Evolutionary conservation across 2,329 filamentous ascomycete genomes (phyloP), one percentile per base, ranked within the genome.

Genomic region (Penicillium sp.): DNA sequence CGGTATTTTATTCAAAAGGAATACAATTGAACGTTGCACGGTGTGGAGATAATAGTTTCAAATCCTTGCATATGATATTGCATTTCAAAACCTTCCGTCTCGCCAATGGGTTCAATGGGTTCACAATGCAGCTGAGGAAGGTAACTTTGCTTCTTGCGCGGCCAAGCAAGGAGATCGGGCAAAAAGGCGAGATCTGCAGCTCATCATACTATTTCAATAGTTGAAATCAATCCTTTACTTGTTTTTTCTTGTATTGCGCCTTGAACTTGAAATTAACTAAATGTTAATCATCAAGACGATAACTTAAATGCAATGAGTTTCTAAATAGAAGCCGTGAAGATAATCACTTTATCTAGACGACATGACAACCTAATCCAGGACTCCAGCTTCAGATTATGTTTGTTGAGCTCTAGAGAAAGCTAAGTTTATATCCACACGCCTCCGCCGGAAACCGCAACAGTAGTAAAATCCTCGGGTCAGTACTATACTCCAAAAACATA

Each of bases 401-500:
- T 40, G 9, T 15, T 18, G 25, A 29, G 3, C n/a, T 45, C 25
- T 44, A 29, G 20, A 45, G 15, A 27, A n/a, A 27, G 9, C 25
- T 18, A 2, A 47, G 44, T 22, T 49, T 25, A 62, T 70, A 67
- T 15, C 68, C 68, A 53, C 66, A 69, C 5, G 63, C 57, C 15
- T 49, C 48, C 2, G 66, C 67, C 1, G 69, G 65, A 42, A 65
- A 65, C 6, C 56, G 53, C 23, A 72, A 47, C 22, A 69, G 54
- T 15, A 59, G 51, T 15, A 53, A 51, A 11, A 71, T 55, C 42
- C 56, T 53, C 1, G 60, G 49, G 50, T 69, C 68, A 7, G 54
- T 47, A 22, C 58, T 56, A 22, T 55, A 35, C 40, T 70, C 67
- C 40, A 71, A 43, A 43, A 67, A 70, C 56, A 66, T 68, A 46